Base-by-base conservation (phyloP, 768 basidiomycete genomes). In the Phylloporus rhodoxanthus region DNA sequence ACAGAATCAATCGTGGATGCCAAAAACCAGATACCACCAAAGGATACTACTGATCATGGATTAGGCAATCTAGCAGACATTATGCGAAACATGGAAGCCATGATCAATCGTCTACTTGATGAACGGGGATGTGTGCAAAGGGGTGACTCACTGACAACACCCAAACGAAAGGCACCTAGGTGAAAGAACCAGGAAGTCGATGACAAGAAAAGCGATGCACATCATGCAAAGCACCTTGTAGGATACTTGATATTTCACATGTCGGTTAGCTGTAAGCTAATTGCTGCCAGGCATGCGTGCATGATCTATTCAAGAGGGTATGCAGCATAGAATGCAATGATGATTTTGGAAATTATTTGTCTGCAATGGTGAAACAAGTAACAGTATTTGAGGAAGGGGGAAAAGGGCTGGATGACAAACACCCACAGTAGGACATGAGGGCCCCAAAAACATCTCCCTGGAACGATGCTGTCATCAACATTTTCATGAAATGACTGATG, bases 51-150 rank as follows among this genome's bases (percentile, higher is more conserved):
- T n/a, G 23, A 5, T 23, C 23, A 23, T 23, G 23, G 2, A 23
- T 23, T 5, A 5, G 23, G 23, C 23, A 5, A 23, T 5, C 23
- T 23, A 23, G 23, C 23, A 23, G 23, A 23, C 6, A 23, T 23
- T 5, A 23, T 23, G 23, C 23, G 23, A 23, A 23, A 5, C 23
- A 23, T 23, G 23, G 29, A n/a, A 15, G 43, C 0, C 46, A 37
- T 1, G 20, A 47, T 2, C 70, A 76, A 49, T 56, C 74, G 17
- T 19, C 8, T 36, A 17, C n/a, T 36, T 36, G 34, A 36, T 36
- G 34, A 36, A 17, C n/a, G 8, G 13, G 34, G 34, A 5, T 17
- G 17, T 13, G 23, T 3, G 23, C 14, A 36, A 13, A 36, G n/a
- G 34, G 34, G 33, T 13, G 8, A 2, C n/a, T 36, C 34, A 5